These are phyloP conservation scores for Kentomonas sorsogonicus DNA, from an alignment of 208 protist species.

Conservation along the genomic window DNA sequence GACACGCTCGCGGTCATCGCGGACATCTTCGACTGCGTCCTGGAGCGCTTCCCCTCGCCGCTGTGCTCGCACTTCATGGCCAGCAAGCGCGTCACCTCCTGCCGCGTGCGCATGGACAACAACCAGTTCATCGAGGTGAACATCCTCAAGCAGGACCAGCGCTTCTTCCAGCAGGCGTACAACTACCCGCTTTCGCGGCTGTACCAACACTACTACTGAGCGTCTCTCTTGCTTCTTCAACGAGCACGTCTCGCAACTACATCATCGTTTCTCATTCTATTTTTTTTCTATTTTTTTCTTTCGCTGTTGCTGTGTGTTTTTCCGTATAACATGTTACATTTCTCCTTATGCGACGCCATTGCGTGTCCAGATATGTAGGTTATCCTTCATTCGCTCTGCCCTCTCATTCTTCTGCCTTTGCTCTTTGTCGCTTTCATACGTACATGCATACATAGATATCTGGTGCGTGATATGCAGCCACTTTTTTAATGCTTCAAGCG, in stretches of 20 bases:
- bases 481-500: no score
- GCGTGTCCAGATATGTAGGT: no score
- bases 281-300: constrained; percentile 11
- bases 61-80: constrained; percentile 20
- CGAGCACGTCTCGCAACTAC: neutral
- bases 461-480: neutral
- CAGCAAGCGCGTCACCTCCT: constrained; percentile 24
- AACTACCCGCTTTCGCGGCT: no score
- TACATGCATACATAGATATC: neutral
- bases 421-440: neutral
- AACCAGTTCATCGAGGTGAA: constrained; percentile 20
- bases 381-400: no score
- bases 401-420: no score
- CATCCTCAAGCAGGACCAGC: constrained; percentile 10
- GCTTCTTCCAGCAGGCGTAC: no score
- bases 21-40: constrained; percentile 37
- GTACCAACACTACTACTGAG: neutral
- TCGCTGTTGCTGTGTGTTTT: neutral
- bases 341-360: neutral
- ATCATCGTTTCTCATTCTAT: constrained; percentile 5
- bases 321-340: neutral
- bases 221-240: neutral
- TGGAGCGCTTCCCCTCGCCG: constrained; percentile 19
- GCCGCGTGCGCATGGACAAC: constrained; percentile 18
- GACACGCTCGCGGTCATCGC: constrained; percentile 24